Evolutionary conservation across 176 grass and related monocot species (phyloP).

Genomic region (Tuctoria greenei): DNA sequence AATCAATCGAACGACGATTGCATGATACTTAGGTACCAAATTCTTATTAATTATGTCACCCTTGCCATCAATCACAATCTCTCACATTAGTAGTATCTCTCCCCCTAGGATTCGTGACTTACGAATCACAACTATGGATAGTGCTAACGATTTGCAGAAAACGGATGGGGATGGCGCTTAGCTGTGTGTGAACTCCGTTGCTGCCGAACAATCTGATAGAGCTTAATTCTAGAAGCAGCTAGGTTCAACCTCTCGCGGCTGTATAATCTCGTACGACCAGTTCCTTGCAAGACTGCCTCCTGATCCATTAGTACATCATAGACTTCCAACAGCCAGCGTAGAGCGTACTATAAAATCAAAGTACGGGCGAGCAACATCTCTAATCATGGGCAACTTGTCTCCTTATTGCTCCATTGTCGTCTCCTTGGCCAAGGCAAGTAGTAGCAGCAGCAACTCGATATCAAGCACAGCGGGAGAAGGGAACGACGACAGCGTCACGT

Average conservation of each 20-base stretch:
- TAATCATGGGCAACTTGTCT: conserved; percentile 8
- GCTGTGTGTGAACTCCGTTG: no score
- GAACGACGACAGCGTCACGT: conserved; percentile 28
- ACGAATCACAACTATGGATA: neutral
- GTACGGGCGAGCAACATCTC: no score
- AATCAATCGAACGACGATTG: neutral
- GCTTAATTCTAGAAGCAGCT: neutral
- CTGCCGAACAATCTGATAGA: neutral
- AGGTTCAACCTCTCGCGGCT: no score
- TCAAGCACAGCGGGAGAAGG: conserved; percentile 10
- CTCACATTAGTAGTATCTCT: neutral
- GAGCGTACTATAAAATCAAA: no score
- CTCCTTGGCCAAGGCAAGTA: neutral
- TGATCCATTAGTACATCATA: neutral
- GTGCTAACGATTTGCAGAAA: neutral
- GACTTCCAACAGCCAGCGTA: neutral
- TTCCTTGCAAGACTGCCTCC: neutral
- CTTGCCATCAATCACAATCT: conserved; percentile 32
- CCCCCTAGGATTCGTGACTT: neutral
- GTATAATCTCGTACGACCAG: neutral
- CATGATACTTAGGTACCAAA: neutral
- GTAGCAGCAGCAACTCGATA: neutral
- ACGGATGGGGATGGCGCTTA: no score
- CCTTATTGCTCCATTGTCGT: conserved; percentile 4
- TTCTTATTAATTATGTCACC: neutral